Conservation (phyloP, 2,329 filamentous ascomycete species). For the Xylariaceae sp. region DNA sequence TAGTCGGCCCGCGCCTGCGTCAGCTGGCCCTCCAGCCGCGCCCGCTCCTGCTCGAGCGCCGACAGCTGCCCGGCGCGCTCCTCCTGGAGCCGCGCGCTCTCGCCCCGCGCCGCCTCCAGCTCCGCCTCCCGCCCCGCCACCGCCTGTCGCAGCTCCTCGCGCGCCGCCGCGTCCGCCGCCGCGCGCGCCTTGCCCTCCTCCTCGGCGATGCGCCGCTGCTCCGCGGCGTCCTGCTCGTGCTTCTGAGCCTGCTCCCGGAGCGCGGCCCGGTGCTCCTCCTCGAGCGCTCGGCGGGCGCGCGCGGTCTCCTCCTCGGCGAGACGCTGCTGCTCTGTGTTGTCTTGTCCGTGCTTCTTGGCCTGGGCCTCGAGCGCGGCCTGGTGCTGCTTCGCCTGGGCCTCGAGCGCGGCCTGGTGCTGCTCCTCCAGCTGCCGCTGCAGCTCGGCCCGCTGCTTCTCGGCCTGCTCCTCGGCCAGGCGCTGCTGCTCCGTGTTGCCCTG, state of each 20-base stretch:
- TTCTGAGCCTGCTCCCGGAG: no score
- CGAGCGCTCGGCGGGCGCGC: no score
- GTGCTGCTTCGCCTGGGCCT: not conserved
- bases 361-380: not conserved
- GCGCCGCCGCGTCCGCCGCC: no score
- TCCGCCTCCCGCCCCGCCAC: no score
- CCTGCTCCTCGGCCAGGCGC: not conserved
- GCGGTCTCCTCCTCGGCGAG: not conserved
- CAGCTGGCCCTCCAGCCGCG: not conserved
- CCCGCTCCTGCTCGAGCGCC: not conserved
- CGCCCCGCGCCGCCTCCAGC: not conserved
- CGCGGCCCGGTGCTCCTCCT: no score
- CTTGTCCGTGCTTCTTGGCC: not conserved
- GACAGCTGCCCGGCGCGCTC: not conserved
- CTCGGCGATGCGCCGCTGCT: no score
- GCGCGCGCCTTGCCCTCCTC: no score
- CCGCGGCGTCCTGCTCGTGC: no score
- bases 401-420: constrained; percentile 2
- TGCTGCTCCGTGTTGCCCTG: no score
- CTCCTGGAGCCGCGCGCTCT: not conserved
- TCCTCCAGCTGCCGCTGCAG: not conserved
- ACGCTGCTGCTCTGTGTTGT: not conserved
- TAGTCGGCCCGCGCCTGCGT: not conserved
- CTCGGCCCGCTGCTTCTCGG: not conserved
- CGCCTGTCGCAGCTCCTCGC: no score